Evolutionary conservation across 2,329 filamentous ascomycete species (phyloP), one percentile per base, ranked within the genome.

Genomic region (Fusarium sp.): DNA sequence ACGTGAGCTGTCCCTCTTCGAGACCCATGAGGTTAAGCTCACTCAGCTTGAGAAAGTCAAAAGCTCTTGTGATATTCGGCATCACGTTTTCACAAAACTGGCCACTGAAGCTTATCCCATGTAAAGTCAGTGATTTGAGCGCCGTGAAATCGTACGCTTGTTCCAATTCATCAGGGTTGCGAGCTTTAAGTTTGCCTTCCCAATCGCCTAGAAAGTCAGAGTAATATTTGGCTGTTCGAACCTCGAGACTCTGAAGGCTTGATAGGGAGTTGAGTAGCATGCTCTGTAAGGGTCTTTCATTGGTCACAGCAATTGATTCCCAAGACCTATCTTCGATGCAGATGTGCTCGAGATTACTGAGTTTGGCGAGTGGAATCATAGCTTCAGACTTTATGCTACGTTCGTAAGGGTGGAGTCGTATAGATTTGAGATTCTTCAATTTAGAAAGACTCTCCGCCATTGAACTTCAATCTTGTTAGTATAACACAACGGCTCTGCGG

Each of bases 311-410:
- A 5, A 52, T 33, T 11, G 7, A 25, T 2, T 13, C 30, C 7
- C 11, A 30, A 0, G 6, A 25, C 12, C 12, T 4, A 8, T 18
- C 32, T 8, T 16, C 2, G 18, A 72, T 9, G 18, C 19, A 13
- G 3, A 72, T 35, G n/a, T 72, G 69, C 3, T 72, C 16, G 1
- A 72, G 64, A 9, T 30, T 53, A 1, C n/a, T 6, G 11, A 72
- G 33, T 1, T 44, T 50, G 1, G 40, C 30, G 5, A 72, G 33
- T 7, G 47, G 11, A 4, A 11, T 2, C 1, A n/a, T 5, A 8
- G n/a, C 40, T n/a, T 35, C 16, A 5, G 37, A 2, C 8, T 8
- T 6, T 16, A 33, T 18, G 13, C 9, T 32, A 4, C 2, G 9
- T 2, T 3, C 1, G 2, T 5, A 2, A 1, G 21, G 3, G 10